Conservation (phyloP, 148 eudicot species). For the Camellia japonica region DNA sequence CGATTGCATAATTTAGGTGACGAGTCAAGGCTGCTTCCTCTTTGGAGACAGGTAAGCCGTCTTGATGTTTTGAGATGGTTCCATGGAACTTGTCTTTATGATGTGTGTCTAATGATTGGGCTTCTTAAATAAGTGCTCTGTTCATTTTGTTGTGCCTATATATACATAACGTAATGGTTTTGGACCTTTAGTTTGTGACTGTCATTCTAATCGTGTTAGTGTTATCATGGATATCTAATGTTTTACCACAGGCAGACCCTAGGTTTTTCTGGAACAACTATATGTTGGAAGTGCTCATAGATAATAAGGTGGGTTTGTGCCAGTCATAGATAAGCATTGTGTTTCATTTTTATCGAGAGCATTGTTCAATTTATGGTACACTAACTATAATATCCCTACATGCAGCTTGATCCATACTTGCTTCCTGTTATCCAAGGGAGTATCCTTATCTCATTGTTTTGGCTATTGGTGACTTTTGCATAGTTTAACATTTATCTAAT, state of each 20-base stretch:
- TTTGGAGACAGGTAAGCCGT: slow-evolving; percentile 87
- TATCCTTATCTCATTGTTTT: slow-evolving; percentile 58
- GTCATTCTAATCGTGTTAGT: neutral
- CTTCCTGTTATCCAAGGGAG: slow-evolving; percentile 96
- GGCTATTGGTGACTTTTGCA: neutral
- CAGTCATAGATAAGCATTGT: neutral
- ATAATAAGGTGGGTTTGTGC: slow-evolving; percentile 62
- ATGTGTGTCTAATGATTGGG: neutral
- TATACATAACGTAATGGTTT: neutral
- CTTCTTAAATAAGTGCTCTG: neutral
- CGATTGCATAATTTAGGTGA: slow-evolving; percentile 74
- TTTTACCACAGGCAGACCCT: slow-evolving; percentile 84
- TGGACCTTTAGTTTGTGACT: neutral
- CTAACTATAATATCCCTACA: slow-evolving; percentile 16
- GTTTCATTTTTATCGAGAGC: neutral
- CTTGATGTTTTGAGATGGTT: neutral
- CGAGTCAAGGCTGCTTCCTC: slow-evolving; percentile 86
- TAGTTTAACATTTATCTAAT: neutral
- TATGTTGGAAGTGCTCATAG: slow-evolving; percentile 84
- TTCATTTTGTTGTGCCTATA: neutral
- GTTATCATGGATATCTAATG: neutral
- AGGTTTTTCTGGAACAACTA: slow-evolving; percentile 94
- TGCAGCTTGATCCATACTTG: slow-evolving; percentile 90
- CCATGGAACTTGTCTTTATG: neutral
- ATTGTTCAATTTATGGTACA: neutral